Base-by-base conservation (phyloP, 495 filamentous ascomycete genomes). In the Xanthoparmelia taractica region DNA sequence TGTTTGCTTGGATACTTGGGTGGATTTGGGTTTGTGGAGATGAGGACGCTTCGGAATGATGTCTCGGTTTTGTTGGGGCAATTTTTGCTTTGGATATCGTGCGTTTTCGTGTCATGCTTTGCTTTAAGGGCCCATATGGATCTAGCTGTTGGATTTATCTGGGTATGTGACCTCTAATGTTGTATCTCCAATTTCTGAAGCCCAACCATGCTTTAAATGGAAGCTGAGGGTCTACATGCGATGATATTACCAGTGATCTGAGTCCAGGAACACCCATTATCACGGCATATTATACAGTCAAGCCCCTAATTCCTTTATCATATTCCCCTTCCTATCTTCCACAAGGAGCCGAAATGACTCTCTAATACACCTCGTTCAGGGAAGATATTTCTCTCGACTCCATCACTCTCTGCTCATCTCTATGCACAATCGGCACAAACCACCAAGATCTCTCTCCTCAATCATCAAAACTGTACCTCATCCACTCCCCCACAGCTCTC, bases 401-500 rank as follows among this genome's bases (percentile, higher is more conserved):
- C 27, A 12, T 13, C 27, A 31, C 48, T 31, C 1, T 31, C 5
- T 27, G n/a, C 43, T 45, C 43, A 1, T 47, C 45, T 47, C 45
- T 13, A 25, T 25, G 43, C 23, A 3, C 45, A 29, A 17, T 7
- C 17, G 29, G 29, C 29, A 54, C 13, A 33, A 10, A 54, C 10
- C 27, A 33, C 50, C 2, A 20, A 17, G 33, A 33, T 54, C 17
- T 17, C n/a, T 55, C 18, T 27, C 60, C 18, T 63, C 61, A 67
- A 18, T 65, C 56, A 38, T 91, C 87, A 75, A 92, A 91, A 75
- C 86, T 91, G 75, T 96, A 97, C 73, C 91, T 86, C 71, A 97
- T 77, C 91, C 91, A 97, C 67, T 92, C 91, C 2, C 91, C 92
- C 55, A 99, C 87, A 15, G 95, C 92, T 60, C 88, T 86, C 75